These are phyloP conservation scores for Emmonsiellopsis sp. DNA, from an alignment of 2,329 filamentous ascomycete genomes.

Conservation along the genomic window DNA sequence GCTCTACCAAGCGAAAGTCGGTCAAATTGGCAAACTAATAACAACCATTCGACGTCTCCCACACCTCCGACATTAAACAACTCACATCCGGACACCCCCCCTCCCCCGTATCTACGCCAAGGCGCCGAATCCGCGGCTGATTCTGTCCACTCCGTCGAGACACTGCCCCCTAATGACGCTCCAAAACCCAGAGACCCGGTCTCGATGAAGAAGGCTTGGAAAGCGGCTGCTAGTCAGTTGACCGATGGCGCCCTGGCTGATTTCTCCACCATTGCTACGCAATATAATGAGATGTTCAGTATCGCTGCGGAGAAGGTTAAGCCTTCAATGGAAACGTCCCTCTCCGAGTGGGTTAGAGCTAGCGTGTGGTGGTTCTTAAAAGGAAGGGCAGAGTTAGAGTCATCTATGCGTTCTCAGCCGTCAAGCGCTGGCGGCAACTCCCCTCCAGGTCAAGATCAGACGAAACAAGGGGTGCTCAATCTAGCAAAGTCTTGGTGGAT, in stretches of 20 bases:
- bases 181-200: slow-evolving; percentile 1
- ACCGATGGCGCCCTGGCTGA: slow-evolving; percentile 58
- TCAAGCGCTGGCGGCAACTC: slow-evolving; percentile 44
- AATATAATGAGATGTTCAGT: slow-evolving; percentile 67
- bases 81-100: slow-evolving; percentile 1
- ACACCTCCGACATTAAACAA: not conserved
- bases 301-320: slow-evolving; percentile 67
- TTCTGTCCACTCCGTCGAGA: slow-evolving; percentile 1
- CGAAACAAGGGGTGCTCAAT: slow-evolving; percentile 73
- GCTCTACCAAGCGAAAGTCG: slow-evolving; percentile 8
- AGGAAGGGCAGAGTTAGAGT: slow-evolving; percentile 68
- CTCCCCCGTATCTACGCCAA: slow-evolving; percentile 7
- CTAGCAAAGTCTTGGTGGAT: slow-evolving; percentile 83
- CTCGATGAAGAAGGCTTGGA: slow-evolving; percentile 25
- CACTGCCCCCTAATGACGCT: not conserved
- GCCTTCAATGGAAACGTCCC: slow-evolving; percentile 53
- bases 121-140: slow-evolving; percentile 10
- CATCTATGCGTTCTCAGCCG: slow-evolving; percentile 57
- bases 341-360: slow-evolving; percentile 61
- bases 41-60: not conserved
- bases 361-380: slow-evolving; percentile 85
- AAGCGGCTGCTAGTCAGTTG: slow-evolving; percentile 34
- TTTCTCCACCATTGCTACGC: slow-evolving; percentile 62
- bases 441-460: slow-evolving; percentile 32
- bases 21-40: not conserved